Evolutionary conservation across 2,329 filamentous ascomycete species (phyloP).

Genomic region (Aspergillus tubingensis): DNA sequence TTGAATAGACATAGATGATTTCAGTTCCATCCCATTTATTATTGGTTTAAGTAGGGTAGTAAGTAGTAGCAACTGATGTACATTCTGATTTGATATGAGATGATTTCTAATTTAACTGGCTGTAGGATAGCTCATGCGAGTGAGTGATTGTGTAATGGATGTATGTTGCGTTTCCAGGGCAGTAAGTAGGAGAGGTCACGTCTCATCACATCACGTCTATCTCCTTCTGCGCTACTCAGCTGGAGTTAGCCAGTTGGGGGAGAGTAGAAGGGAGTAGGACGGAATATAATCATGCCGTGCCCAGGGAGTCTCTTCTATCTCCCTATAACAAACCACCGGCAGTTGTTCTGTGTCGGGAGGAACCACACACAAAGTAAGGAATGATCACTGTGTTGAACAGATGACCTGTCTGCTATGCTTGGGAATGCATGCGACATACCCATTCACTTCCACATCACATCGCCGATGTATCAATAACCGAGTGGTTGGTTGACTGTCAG

Average conservation of each 20-base stretch:
- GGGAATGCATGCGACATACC: too few species aligned
- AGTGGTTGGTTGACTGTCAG: too few species aligned
- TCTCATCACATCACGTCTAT: too few species aligned
- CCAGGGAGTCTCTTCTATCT: too few species aligned
- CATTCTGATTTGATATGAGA: background rate
- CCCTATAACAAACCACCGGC: too few species aligned
- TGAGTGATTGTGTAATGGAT: background rate
- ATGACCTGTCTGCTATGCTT: background rate
- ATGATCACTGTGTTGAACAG: conserved; percentile 4
- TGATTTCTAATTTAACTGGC: background rate
- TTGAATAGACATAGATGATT: background rate
- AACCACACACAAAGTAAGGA: background rate
- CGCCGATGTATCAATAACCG: background rate
- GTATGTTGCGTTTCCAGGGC: background rate
- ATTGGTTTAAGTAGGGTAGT: background rate
- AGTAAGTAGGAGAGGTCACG: too few species aligned
- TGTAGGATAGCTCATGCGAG: too few species aligned
- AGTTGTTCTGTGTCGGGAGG: background rate
- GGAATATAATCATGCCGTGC: background rate
- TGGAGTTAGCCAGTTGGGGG: too few species aligned
- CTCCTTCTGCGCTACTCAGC: too few species aligned
- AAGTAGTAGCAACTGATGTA: too few species aligned
- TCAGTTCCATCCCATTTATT: conserved; percentile 3
- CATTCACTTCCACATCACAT: background rate
- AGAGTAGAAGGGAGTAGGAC: background rate